Base-by-base conservation (phyloP, 2,329 filamentous ascomycete species). In the Fusarium torreyae region DNA sequence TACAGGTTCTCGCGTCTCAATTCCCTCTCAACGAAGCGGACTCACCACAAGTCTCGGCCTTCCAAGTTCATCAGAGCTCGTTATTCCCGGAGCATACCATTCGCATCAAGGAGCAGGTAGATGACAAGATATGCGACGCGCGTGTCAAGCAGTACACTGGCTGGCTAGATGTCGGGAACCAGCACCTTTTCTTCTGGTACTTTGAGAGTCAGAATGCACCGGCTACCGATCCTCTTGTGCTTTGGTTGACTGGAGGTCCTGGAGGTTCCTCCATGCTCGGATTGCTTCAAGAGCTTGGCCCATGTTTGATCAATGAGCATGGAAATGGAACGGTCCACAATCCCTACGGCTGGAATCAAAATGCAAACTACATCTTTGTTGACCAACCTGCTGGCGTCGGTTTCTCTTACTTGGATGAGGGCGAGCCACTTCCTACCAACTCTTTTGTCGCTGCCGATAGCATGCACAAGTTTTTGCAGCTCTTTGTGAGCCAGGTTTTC, bases 161-260 rank as follows among this genome's bases (percentile, higher is more conserved):
- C 1, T 72, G 69, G 70, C 52, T 72, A 0, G 69, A 72, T 13
- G 20, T 60, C 0, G 57, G 51, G 9, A 63, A 55, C 3, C 68
- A 72, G 42, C 70, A 72, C 11, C 59, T 72, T 1, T 72, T 72
- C 39, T 72, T 72, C 33, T 72, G 70, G 70, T 72, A 72, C 8
- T 55, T 72, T 18, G 70, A 72, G n/a, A 72, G 70, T 20, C 44
- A 69, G 11, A 63, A 44, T 7, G 59, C 69, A 2, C 70, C 70
- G 0, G 28, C 58, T 1, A 62, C 36, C 2, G 70, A 72, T 2
- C 70, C 70, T 20, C 34, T 72, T 3, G 60, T 69, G 8, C 39
- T 72, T 17, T 72, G 70, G 70, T 17, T 72, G n/a, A 72, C 70
- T 0, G 70, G 70, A 4, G 70, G 70, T 0, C 70, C 70, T 3